Conservation (phyloP, 2,329 filamentous ascomycete species). For the Macrophomina tecta region DNA sequence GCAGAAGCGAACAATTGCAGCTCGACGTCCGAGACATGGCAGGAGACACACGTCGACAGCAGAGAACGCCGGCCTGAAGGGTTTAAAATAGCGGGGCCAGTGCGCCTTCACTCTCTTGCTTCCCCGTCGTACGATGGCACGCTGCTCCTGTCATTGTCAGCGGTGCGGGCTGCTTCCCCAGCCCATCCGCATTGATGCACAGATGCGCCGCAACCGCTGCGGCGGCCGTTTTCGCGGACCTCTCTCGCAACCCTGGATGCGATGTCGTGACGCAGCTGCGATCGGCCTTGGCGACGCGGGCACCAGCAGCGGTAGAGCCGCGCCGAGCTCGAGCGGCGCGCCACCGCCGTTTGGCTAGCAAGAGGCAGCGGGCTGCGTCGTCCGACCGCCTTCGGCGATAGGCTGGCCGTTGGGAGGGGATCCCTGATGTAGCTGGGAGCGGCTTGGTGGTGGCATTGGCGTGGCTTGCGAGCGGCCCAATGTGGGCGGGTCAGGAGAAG, state of each 20-base stretch:
- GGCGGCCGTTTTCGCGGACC: constrained; percentile 1
- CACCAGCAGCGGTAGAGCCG: constrained; percentile 22
- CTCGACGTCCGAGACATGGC: constrained; percentile 23
- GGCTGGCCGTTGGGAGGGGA: constrained; percentile 23
- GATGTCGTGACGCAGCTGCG: constrained; percentile 13
- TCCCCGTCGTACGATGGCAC: constrained; percentile 2
- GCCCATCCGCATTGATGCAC: no score
- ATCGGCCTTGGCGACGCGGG: constrained; percentile 13
- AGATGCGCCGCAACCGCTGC: not conserved
- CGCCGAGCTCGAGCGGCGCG: constrained; percentile 14
- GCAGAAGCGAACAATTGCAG: constrained; percentile 13
- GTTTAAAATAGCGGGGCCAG: constrained; percentile 9
- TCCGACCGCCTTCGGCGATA: constrained; percentile 16
- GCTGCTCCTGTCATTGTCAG: not conserved
- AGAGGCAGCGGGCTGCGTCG: constrained; percentile 1
- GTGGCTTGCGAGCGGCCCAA: constrained; percentile 23
- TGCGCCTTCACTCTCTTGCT: not conserved
- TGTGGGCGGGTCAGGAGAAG: constrained; percentile 22
- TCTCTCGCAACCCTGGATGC: not conserved
- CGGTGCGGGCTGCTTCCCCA: not conserved
- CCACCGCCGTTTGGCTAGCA: constrained; percentile 13
- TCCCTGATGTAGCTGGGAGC: constrained; percentile 17
- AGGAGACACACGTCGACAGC: constrained; percentile 23
- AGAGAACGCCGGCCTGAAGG: not conserved
- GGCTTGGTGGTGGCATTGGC: constrained; percentile 12